phyloP scores from a whole-genome alignment of 2,329 filamentous ascomycete genomes.

The Fusarium abutilonis region DNA sequence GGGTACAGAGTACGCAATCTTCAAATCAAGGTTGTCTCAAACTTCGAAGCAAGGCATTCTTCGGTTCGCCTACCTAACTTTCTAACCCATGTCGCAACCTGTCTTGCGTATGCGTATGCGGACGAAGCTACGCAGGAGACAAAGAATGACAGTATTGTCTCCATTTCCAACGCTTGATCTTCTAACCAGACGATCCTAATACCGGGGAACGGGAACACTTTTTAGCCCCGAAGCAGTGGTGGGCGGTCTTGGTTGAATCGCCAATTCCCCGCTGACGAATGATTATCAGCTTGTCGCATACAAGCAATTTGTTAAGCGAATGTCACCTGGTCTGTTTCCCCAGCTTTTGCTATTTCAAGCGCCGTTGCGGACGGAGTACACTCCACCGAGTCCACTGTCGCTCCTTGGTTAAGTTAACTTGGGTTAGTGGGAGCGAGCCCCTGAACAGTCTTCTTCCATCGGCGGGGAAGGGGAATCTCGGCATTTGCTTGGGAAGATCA shows the following conservation, averaged over 20 bases:
- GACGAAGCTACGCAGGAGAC: too few relatives aligned
- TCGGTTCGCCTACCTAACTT: too few relatives aligned
- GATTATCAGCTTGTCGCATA: not conserved
- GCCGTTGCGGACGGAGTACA: not conserved
- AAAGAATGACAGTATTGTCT: too few relatives aligned
- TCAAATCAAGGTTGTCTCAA: too few relatives aligned
- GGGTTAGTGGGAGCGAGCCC: not conserved
- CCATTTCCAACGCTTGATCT: too few relatives aligned
- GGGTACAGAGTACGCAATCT: too few relatives aligned
- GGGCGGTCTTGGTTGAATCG: too few relatives aligned
- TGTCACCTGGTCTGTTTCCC: not conserved
- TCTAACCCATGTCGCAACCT: too few relatives aligned
- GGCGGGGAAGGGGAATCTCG: not conserved
- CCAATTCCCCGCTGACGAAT: too few relatives aligned
- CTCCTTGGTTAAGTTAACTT: not conserved
- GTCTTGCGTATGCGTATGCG: too few relatives aligned
- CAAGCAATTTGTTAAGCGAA: not conserved
- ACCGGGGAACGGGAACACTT: not conserved
- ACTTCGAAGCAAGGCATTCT: too few relatives aligned
- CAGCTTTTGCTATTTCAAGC: not conserved
- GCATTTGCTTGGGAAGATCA: not conserved
- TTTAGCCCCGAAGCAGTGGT: not conserved
- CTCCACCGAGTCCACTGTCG: not conserved
- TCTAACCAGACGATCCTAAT: not conserved
- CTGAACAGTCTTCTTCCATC: not conserved